phyloP scores from a whole-genome alignment of 345 rosid species.

The Aegle marmelos region DNA sequence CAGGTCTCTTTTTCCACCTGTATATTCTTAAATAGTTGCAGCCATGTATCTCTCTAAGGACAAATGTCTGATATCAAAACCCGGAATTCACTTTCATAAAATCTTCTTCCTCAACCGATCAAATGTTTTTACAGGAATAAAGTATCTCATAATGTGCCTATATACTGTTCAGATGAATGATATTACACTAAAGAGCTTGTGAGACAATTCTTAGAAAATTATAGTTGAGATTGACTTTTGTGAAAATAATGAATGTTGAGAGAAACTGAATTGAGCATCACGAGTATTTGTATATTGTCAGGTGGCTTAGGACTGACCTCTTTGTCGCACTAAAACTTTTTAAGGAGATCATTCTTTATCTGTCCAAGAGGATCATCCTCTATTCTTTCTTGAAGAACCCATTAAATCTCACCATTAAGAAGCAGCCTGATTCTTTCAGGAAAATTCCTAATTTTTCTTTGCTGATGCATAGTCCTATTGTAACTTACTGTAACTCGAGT shows the following conservation, averaged over 20 bases:
- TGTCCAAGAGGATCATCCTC: neutral
- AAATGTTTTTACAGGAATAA: conserved; percentile 1
- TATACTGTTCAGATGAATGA: neutral
- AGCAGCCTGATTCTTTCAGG: neutral
- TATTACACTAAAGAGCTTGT: neutral
- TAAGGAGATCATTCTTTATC: neutral
- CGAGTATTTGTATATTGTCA: neutral
- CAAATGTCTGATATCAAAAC: neutral
- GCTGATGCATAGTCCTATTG: neutral
- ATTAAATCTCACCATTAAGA: neutral
- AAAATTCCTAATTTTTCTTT: neutral
- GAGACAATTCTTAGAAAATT: neutral
- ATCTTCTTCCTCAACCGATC: neutral
- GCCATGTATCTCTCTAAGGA: neutral
- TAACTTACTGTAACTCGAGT: neutral
- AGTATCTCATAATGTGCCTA: neutral
- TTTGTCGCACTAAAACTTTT: neutral
- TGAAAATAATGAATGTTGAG: neutral
- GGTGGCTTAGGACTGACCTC: neutral
- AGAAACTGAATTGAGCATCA: neutral
- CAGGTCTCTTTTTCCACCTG: conserved; percentile 62
- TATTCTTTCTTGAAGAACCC: neutral
- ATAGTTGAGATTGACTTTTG: neutral
- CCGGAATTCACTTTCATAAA: neutral
- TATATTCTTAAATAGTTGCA: neutral